Percentiles rank a stretch among this genome's conserved stretches.
Conservation (phyloP, 2,329 filamentous ascomycete species). For the Pestalotiopsis sp. region DNA sequence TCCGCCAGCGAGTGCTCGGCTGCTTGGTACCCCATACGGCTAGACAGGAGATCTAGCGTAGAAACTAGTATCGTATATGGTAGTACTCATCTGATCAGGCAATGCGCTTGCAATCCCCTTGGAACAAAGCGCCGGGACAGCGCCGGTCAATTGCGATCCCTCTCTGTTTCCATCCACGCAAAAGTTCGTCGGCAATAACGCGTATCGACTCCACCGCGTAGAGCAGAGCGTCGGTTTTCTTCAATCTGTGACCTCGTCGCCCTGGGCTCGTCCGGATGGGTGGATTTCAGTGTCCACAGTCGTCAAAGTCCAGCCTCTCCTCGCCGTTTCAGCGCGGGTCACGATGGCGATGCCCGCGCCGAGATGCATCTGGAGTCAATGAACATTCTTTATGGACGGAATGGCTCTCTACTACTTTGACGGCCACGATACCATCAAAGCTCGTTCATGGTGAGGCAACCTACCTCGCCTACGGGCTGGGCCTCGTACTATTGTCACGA, state of each 20-base stretch:
- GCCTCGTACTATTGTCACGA: not conserved
- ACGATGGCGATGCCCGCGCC: not conserved
- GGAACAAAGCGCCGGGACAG: slow-evolving; percentile 12
- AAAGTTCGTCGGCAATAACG: slow-evolving; percentile 5
- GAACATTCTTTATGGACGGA: not conserved
- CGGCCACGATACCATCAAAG: slow-evolving; percentile 2
- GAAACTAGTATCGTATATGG: not conserved
- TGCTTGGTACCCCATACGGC: not conserved
- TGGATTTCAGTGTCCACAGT: slow-evolving; percentile 11
- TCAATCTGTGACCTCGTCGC: slow-evolving; percentile 13
- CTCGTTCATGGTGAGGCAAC: not conserved
- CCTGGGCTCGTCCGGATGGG: not conserved
- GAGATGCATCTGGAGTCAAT: not conserved
- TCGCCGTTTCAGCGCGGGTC: not conserved
- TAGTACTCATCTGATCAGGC: slow-evolving; percentile 7
- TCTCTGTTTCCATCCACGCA: not conserved
- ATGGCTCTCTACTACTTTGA: not conserved
- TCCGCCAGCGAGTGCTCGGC: not conserved
- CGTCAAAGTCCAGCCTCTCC: slow-evolving; percentile 4
- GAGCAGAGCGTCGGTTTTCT: not conserved
- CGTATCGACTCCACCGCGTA: slow-evolving; percentile 9
- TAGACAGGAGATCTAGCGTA: not conserved
- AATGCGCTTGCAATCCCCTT: not conserved
- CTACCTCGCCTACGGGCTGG: not conserved
- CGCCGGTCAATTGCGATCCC: slow-evolving; percentile 7